These are phyloP conservation scores for Cajanus cajan DNA, from an alignment of 306 rosid species.

Conservation along the genomic window DNA sequence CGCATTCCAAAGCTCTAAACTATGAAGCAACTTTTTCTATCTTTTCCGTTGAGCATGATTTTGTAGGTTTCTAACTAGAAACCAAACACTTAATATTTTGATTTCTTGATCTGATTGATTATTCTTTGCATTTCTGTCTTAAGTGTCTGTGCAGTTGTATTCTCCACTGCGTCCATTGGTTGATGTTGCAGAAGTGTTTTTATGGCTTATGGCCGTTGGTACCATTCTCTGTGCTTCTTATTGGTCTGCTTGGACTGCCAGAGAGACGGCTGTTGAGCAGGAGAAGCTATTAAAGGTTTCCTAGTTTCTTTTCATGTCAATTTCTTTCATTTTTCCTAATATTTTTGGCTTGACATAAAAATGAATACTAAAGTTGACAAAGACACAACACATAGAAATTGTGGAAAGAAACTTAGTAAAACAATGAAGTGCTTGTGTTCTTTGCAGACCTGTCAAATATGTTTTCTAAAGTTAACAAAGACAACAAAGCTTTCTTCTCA, in stretches of 20 bases:
- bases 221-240: conserved; percentile 85
- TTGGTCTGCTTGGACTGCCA: conserved; percentile 94
- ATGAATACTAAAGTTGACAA: not conserved
- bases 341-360: not conserved
- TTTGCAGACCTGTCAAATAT: not conserved
- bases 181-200: conserved; percentile 91
- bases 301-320: conserved; percentile 12
- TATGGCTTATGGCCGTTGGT: conserved; percentile 98
- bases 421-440: not conserved
- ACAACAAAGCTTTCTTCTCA: conserved; percentile 16
- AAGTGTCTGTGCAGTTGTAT: conserved; percentile 92
- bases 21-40: too few species aligned
- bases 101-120: conserved; percentile 22
- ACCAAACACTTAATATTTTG: not conserved
- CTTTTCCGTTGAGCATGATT: too few species aligned
- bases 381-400: not conserved
- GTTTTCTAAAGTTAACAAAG: not conserved
- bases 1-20: too few species aligned
- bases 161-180: conserved; percentile 82
- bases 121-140: conserved; percentile 30
- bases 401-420: not conserved
- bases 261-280: conserved; percentile 71
- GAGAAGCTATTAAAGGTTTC: conserved; percentile 84
- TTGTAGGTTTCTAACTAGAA: too few species aligned
- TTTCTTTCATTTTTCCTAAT: not conserved